phyloP scores from a whole-genome alignment of 2,329 filamentous ascomycete species.

The Scleromitrula shiraiana region DNA sequence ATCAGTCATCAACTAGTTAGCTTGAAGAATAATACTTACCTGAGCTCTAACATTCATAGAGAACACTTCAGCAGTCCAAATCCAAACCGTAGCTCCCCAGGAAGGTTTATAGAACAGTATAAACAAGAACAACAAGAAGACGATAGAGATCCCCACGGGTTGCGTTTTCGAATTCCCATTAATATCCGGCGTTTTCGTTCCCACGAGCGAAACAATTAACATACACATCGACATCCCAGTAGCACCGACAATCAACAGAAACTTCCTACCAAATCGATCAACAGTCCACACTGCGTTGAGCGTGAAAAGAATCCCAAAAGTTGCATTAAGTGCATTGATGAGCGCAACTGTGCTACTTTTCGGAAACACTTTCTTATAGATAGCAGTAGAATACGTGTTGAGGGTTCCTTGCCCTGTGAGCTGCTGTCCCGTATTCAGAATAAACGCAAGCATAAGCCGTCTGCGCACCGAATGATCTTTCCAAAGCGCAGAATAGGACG shows the following conservation, averaged over 20 bases:
- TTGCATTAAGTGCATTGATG: conserved; percentile 67
- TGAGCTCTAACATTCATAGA: conserved; percentile 63
- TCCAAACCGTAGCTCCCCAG: conserved; percentile 64
- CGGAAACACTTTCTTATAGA: conserved; percentile 65
- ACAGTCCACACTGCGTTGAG: conserved; percentile 66
- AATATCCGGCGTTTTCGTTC: conserved; percentile 46
- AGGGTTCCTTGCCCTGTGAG: conserved; percentile 57
- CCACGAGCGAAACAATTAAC: conserved; percentile 52
- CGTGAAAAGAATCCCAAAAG: conserved; percentile 64
- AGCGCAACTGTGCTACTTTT: conserved; percentile 51
- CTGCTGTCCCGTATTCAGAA: conserved; percentile 64
- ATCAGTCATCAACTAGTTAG: too few species aligned
- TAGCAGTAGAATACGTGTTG: conserved; percentile 62
- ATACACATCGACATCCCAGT: conserved; percentile 63
- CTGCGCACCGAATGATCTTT: conserved; percentile 61
- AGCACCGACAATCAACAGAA: conserved; percentile 59
- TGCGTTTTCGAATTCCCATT: conserved; percentile 19
- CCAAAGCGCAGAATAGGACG: conserved; percentile 58
- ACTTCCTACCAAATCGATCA: conserved; percentile 61
- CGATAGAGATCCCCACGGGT: conserved; percentile 55
- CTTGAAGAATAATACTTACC: too few species aligned
- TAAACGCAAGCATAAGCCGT: conserved; percentile 55
- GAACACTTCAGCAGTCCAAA: conserved; percentile 63
- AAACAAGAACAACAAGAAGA: conserved; percentile 59
- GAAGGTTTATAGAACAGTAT: conserved; percentile 62